phyloP scores from a whole-genome alignment of 805 yeast genomes.

The Pichia rugopelliculosa region DNA sequence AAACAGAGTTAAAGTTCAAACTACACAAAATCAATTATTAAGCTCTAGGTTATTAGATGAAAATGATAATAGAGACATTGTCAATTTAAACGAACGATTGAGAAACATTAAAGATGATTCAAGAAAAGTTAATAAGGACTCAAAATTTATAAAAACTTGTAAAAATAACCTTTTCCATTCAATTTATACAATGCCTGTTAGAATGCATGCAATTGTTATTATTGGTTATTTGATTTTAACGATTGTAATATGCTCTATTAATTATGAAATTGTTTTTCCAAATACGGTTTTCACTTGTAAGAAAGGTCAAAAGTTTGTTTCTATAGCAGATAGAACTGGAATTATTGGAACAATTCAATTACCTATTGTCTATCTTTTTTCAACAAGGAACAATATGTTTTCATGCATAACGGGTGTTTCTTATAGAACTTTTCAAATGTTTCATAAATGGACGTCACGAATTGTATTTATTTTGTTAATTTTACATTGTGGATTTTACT shows the following conservation, averaged over 20 bases:
- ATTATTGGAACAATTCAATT: conserved; percentile 34
- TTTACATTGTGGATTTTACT: conserved; percentile 34
- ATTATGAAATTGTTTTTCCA: conserved; percentile 23
- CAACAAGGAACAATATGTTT: conserved; percentile 31
- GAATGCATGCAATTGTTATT: conserved; percentile 28
- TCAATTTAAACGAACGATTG: background rate
- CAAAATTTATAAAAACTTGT: conserved; percentile 1
- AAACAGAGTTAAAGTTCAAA: conserved; percentile 2
- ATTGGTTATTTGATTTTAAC: conserved; percentile 22
- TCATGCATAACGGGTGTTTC: conserved; percentile 29
- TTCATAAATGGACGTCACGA: conserved; percentile 36
- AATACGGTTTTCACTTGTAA: conserved; percentile 27
- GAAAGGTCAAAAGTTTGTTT: conserved; percentile 25
- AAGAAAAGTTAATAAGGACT: background rate
- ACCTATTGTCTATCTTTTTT: conserved; percentile 30
- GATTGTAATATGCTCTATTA: conserved; percentile 24
- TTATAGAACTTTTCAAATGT: conserved; percentile 30
- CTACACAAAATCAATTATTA: background rate
- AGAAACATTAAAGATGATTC: background rate
- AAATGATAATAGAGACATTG: background rate
- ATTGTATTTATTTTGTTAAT: conserved; percentile 31
- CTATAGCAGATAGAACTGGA: conserved; percentile 40
- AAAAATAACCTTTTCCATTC: conserved; percentile 8
- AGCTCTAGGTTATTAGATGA: background rate
- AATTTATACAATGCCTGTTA: conserved; percentile 25